Evolutionary conservation across 148 eudicot genomes (phyloP), one percentile per base, ranked within the genome.

Genomic region (Nepenthes gracilis): DNA sequence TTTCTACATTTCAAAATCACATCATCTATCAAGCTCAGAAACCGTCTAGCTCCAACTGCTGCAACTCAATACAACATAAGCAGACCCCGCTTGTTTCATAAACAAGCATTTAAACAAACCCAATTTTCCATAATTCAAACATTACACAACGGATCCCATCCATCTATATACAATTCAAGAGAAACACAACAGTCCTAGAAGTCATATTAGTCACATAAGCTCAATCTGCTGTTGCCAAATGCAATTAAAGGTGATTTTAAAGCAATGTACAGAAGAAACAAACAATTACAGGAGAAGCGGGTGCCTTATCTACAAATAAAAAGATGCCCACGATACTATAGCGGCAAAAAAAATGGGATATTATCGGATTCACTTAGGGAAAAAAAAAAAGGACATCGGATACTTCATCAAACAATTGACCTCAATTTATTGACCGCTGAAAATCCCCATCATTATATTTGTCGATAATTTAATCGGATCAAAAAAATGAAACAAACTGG

Each of bases 1-100:
- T 75, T 80, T 66, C 72, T 79, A 71, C 43, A 57, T 43, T 47
- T 60, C 32, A 68, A 13, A 58, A 55, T 54, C 50, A 59, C 62
- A 58, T 43, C 47, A 40, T 51, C 61, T 38, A 61, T 60, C 36
- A 68, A 54, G 32, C 7, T 0, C 14, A 37, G 12, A 14, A 60
- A 54, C 6, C 53, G 33, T 62, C 2, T 45, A 61, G 33, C 54
- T 23, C 23, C 23, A 23, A 23, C 23, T 23, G 23, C 23, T 23
- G 23, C 23, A 23, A 23, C 23, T 23, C 23, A 23, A 23, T 23
- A 23, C 23, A 23, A 23, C 23, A 23, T 23, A 23, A 23, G 23
- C 23, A 23, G 23, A 23, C 23, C 0, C 23, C 23, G 23, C 23
- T 23, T 23, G 23, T 23, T 23, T 23, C 23, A 23, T 23, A 23